Evolutionary conservation across 306 rosid species (phyloP), one percentile per base, ranked within the genome.

Genomic region (Rosa lucieae): DNA sequence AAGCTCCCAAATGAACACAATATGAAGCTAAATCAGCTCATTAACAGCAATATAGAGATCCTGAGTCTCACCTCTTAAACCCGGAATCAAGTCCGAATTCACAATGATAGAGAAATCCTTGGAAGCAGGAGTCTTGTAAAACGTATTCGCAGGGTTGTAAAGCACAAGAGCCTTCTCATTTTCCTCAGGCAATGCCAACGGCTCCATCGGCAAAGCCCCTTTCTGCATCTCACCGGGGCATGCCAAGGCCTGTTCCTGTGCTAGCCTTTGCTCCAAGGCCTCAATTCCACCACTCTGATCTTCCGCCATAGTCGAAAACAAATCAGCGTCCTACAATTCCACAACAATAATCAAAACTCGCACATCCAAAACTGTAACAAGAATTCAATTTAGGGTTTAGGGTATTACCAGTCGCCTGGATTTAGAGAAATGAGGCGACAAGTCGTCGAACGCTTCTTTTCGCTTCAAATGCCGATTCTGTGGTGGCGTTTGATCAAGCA

Each of bases 81-180:
- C 84, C 9, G 88, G 92, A 78, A 84, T 75, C 75, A 86, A 72
- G 72, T 84, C 82, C 11, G 90, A 55, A 18, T 78, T 78, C 48
- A 86, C 72, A 37, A 88, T 47, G 10, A 88, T 32, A 10, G 88
- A 70, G 67, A 88, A 84, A 12, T 85, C 84, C 3, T 23, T 52
- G 5, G 85, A 74, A 51, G 40, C 55, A 0, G 87, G 89, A 0
- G 85, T 69, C 58, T 62, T 86, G 9, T 72, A 56, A 23, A 83
- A 42, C 48, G 74, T 15, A 23, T 63, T 53, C 5, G 70, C 2
- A 10, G 85, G 82, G 43, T 80, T 66, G 56, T 86, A 86, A 5
- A 82, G 79, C 74, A 84, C 84, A 48, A 86, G 74, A 17, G 89
- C 88, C 82, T 79, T 82, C 61, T 82, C 92, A 62, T 52, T 67